A percentile compares a stretch with the other conserved stretches of the same genome.
Evolutionary conservation across 352 stramenopile species (phyloP).

Genomic region (Phytophthora podocarpi): DNA sequence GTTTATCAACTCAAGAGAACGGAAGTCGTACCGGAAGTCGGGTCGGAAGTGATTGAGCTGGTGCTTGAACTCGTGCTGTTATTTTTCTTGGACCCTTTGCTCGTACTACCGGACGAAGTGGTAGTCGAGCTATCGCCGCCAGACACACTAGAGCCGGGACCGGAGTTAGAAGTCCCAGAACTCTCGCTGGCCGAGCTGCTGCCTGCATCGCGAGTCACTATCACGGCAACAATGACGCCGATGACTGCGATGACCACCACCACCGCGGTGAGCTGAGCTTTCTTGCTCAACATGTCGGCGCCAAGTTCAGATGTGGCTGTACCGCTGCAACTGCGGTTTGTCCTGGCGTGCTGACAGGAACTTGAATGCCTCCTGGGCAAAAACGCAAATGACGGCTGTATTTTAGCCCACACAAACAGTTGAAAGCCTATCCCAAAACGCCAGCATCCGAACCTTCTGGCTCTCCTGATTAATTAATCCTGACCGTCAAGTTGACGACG

Average conservation of each 20-base stretch:
- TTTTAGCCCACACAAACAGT: not conserved
- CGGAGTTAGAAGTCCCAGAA: conserved; percentile 15
- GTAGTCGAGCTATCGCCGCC: conserved; percentile 7
- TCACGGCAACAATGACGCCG: conserved; percentile 42
- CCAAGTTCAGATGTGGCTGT: not conserved
- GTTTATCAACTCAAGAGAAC: not conserved
- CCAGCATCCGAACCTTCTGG: not conserved
- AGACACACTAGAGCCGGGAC: conserved; percentile 12
- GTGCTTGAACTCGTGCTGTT: conserved; percentile 25
- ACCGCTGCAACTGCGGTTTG: conserved; percentile 1
- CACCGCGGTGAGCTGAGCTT: conserved; percentile 36
- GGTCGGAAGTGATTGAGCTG: conserved; percentile 53
- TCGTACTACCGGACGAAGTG: conserved; percentile 13
- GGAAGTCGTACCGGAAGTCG: conserved; percentile 36
- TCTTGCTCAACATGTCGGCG: conserved; percentile 25
- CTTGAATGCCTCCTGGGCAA: conserved; percentile 1
- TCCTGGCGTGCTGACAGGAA: not conserved
- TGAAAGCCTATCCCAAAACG: conserved; percentile 13
- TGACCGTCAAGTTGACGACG: no score
- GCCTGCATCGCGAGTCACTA: conserved; percentile 27
- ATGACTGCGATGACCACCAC: conserved; percentile 49
- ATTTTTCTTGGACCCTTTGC: conserved; percentile 19
- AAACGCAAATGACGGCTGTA: conserved; percentile 12
- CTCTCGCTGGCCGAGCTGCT: conserved; percentile 28
- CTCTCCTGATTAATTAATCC: conserved; percentile 13